A percentile compares a stretch with the other conserved stretches of the same genome.
phyloP scores from a whole-genome alignment of 352 stramenopile species.

The Globisporangium canariense region DNA sequence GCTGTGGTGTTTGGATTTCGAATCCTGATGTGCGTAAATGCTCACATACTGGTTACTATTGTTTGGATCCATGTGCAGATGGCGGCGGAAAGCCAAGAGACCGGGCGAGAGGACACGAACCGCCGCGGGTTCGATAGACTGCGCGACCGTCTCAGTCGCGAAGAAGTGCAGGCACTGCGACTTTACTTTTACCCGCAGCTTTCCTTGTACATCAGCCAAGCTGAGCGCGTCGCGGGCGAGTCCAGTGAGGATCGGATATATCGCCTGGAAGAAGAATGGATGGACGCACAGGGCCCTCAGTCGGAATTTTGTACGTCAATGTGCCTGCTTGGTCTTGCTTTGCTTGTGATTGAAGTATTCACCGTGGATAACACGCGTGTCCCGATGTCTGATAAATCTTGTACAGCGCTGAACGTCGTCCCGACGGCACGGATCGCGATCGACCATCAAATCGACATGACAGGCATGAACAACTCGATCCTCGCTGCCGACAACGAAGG shows the following conservation, averaged over 20 bases:
- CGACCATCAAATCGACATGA: constrained; percentile 85
- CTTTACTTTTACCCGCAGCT: constrained; percentile 87
- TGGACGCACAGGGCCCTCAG: constrained; percentile 81
- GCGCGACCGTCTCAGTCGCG: constrained; percentile 73
- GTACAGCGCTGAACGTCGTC: constrained; percentile 74
- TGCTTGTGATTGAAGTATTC: background rate
- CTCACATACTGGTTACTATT: background rate
- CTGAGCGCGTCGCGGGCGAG: constrained; percentile 66
- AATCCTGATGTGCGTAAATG: background rate
- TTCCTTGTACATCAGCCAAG: constrained; percentile 81
- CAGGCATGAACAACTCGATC: constrained; percentile 78
- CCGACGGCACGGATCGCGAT: constrained; percentile 64
- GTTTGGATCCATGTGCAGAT: constrained; percentile 10
- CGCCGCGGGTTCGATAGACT: constrained; percentile 78
- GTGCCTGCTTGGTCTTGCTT: background rate
- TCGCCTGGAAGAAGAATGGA: constrained; percentile 86
- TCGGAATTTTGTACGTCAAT: constrained; percentile 76
- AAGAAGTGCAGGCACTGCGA: constrained; percentile 81
- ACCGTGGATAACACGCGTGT: background rate
- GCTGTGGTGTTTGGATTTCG: background rate
- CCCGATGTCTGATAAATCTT: background rate
- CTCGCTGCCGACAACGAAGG: constrained; percentile 85
- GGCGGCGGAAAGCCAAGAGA: constrained; percentile 25
- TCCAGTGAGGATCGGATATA: constrained; percentile 88
- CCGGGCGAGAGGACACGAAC: constrained; percentile 45